A percentile compares a stretch with the other conserved stretches of the same genome.
phyloP scores from a whole-genome alignment of 345 rosid species.

The Citrus reticulata region DNA sequence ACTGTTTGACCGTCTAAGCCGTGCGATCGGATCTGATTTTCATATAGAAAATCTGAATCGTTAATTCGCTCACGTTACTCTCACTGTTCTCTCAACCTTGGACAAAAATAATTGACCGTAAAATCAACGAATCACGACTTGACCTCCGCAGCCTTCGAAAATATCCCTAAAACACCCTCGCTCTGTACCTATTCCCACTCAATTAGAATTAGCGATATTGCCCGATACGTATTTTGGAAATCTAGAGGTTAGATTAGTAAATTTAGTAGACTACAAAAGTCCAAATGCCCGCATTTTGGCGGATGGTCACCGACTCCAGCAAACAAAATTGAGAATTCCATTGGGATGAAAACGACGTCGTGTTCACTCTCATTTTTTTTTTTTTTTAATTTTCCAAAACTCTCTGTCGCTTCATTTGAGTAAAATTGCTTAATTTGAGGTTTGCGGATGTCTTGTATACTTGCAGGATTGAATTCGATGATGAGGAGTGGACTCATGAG shows the following conservation, averaged over 20 bases:
- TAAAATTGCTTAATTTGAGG: not conserved
- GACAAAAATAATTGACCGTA: not conserved
- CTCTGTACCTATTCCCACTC: not conserved
- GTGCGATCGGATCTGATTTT: constrained; percentile 12
- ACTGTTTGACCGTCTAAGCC: not conserved
- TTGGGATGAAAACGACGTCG: not conserved
- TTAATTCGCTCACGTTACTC: constrained; percentile 15
- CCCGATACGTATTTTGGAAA: not conserved
- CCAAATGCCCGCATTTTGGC: not conserved
- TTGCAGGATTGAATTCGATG: constrained; percentile 35
- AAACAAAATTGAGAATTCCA: not conserved
- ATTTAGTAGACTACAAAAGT: not conserved
- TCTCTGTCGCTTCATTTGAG: not conserved
- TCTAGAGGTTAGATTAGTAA: not conserved
- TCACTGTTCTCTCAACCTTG: not conserved
- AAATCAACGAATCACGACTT: not conserved
- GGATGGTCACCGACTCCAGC: not conserved
- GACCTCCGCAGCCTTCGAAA: not conserved
- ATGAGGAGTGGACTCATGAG: constrained; percentile 40
- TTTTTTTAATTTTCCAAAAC: not conserved
- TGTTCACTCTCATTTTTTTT: not conserved
- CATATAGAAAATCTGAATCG: constrained; percentile 16
- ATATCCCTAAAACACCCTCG: not conserved
- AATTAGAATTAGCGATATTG: not conserved
- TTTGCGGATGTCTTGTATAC: not conserved